phyloP scores from a whole-genome alignment of 2,329 filamentous ascomycete genomes.

The Stagonosporopsis chrysanthemi region DNA sequence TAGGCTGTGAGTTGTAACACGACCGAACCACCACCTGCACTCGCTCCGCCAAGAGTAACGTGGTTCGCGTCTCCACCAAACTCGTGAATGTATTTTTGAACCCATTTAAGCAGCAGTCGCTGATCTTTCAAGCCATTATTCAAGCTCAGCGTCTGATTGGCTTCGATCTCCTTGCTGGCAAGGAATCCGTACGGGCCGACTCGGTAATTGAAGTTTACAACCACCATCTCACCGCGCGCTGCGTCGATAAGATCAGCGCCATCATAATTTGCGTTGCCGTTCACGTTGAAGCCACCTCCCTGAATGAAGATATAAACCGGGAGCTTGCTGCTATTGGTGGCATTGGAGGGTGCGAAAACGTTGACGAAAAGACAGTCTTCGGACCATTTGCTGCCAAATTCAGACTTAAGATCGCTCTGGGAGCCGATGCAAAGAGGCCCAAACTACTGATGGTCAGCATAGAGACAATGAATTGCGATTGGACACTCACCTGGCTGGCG shows the following conservation, averaged over 20 bases:
- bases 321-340: conserved; percentile 41
- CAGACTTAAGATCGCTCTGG: conserved; percentile 28
- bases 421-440: conserved; percentile 47
- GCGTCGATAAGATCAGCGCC: conserved; percentile 44
- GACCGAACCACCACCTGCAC: conserved; percentile 51
- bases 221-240: conserved; percentile 41
- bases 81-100: conserved; percentile 45
- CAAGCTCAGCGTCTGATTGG: conserved; percentile 38
- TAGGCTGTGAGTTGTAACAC: conserved; percentile 48
- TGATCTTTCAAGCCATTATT: conserved; percentile 52
- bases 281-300: conserved; percentile 49
- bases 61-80: conserved; percentile 52
- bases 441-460: conserved; percentile 28
- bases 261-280: conserved; percentile 49
- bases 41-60: conserved; percentile 50
- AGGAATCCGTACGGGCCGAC: conserved; percentile 52
- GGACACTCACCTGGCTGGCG: conserved; percentile 22
- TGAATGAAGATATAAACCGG: conserved; percentile 54
- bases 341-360: conserved; percentile 48
- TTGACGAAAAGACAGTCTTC: conserved; percentile 53
- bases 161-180: conserved; percentile 40
- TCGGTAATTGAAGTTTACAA: conserved; percentile 53
- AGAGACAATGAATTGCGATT: not conserved
- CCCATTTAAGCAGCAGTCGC: conserved; percentile 47
- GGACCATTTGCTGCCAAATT: conserved; percentile 40